Conservation (phyloP, 1,284 basidiomycete species). For the Erythrobasidium hasegawianum region DNA sequence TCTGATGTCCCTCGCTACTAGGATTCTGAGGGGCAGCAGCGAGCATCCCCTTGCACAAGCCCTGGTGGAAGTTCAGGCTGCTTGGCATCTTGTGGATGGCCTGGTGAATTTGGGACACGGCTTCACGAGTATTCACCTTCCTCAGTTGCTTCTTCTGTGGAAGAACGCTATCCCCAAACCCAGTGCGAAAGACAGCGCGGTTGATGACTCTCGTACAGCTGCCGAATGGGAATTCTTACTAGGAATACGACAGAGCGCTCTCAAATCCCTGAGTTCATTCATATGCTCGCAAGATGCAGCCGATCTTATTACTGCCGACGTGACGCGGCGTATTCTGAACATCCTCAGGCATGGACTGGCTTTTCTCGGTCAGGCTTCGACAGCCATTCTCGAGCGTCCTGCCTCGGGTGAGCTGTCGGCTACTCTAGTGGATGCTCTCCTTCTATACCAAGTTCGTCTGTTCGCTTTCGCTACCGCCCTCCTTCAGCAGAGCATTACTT, state of each 20-base stretch:
- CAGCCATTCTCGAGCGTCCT: no score
- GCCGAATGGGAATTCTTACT: conserved; percentile 89
- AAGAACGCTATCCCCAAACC: conserved; percentile 93
- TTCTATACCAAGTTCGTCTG: no score
- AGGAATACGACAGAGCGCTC: conserved; percentile 82
- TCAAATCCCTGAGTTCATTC: conserved; percentile 73
- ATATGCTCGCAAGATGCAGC: conserved; percentile 61
- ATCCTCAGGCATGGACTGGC: conserved; percentile 54
- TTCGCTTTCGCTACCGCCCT: no score
- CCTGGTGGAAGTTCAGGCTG: conserved; percentile 81
- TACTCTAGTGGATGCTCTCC: no score
- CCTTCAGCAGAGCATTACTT: no score
- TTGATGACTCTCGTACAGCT: conserved; percentile 61
- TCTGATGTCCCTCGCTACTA: conserved; percentile 84
- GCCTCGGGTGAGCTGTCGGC: no score
- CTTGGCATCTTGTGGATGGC: conserved; percentile 87
- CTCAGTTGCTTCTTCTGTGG: conserved; percentile 91
- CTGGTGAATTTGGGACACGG: conserved; percentile 90
- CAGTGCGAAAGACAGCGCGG: conserved; percentile 72
- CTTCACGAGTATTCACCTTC: conserved; percentile 85
- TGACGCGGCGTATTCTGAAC: conserved; percentile 78
- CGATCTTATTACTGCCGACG: conserved; percentile 80
- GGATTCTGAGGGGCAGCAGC: conserved; percentile 81
- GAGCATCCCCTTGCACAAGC: conserved; percentile 83
- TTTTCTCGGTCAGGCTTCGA: conserved; percentile 50